Percentiles rank a stretch among this genome's conserved stretches.
Conservation (phyloP, 495 filamentous ascomycete species). For the Pseudoneurospora amorphoporcata region DNA sequence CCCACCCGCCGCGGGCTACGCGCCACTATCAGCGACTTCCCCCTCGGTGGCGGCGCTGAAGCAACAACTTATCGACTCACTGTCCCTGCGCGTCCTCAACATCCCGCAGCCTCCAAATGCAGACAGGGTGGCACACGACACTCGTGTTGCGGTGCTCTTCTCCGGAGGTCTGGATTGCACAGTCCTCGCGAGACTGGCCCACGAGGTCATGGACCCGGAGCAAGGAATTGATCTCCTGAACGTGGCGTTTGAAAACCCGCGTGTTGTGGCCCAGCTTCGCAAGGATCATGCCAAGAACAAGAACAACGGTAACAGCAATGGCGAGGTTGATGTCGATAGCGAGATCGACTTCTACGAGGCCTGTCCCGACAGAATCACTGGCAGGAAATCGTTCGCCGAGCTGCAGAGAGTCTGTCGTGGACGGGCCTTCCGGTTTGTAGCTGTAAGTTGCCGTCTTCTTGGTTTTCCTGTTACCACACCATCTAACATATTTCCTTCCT, state of each 20-base stretch:
- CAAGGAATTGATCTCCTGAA: conserved; percentile 83
- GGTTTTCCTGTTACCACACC: conserved; percentile 7
- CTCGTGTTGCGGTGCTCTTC: conserved; percentile 73
- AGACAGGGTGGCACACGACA: conserved; percentile 11
- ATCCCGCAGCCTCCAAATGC: conserved; percentile 49
- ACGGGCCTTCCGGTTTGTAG: conserved; percentile 70
- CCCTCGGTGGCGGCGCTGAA: conserved; percentile 46
- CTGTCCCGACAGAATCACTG: conserved; percentile 87
- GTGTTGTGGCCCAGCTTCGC: conserved; percentile 41
- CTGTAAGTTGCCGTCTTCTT: conserved; percentile 27
- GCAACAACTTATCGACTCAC: conserved; percentile 49
- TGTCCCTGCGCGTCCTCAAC: conserved; percentile 53
- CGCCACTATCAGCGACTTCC: conserved; percentile 36
- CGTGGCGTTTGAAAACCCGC: conserved; percentile 92
- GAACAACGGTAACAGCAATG: not conserved
- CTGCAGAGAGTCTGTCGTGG: conserved; percentile 59
- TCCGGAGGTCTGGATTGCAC: conserved; percentile 94
- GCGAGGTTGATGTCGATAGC: not conserved
- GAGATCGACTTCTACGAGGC: conserved; percentile 50
- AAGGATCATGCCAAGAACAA: conserved; percentile 6
- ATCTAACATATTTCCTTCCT: not conserved
- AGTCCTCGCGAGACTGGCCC: conserved; percentile 69
- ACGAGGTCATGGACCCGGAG: conserved; percentile 58
- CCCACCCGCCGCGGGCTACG: conserved; percentile 21
- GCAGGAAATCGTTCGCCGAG: conserved; percentile 63